Percentiles rank a stretch among this genome's conserved stretches.
Conservation (phyloP, 2,329 filamentous ascomycete species). For the Ceratocystis smalleyi region DNA sequence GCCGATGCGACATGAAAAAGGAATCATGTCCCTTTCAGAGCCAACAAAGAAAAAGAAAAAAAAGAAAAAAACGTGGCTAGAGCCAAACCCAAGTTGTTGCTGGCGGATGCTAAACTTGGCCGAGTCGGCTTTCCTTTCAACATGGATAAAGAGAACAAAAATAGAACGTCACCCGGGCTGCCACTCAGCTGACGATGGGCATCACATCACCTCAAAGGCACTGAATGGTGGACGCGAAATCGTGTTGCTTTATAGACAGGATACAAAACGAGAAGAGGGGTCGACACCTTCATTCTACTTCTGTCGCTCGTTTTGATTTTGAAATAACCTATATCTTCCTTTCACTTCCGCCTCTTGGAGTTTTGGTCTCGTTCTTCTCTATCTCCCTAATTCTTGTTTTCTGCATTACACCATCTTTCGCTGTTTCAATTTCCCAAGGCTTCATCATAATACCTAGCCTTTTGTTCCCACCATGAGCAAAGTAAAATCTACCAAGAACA, state of each 20-base stretch:
- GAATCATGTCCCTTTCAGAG: not conserved
- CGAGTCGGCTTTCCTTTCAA: not conserved
- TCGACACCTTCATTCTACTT: not conserved
- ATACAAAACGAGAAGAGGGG: not conserved
- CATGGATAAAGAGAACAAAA: not conserved
- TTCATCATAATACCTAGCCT: not conserved
- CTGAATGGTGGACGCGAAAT: not conserved
- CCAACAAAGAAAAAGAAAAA: not conserved
- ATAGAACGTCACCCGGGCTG: not conserved
- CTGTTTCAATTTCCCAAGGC: no score
- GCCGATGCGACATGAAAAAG: not conserved
- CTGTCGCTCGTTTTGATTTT: not conserved
- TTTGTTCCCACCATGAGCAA: not conserved
- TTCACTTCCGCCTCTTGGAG: not conserved
- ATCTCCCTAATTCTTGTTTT: not conserved
- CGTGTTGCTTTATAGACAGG: not conserved
- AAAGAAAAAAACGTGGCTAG: not conserved
- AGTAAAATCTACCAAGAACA: not conserved
- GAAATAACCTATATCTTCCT: not conserved
- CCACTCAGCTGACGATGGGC: not conserved
- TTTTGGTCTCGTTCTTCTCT: not conserved
- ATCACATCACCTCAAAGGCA: not conserved
- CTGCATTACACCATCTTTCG: no score
- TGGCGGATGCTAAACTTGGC: not conserved
- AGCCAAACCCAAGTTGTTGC: no score